Conservation (phyloP, 2,329 filamentous ascomycete species). For the Diaporthe capsici region DNA sequence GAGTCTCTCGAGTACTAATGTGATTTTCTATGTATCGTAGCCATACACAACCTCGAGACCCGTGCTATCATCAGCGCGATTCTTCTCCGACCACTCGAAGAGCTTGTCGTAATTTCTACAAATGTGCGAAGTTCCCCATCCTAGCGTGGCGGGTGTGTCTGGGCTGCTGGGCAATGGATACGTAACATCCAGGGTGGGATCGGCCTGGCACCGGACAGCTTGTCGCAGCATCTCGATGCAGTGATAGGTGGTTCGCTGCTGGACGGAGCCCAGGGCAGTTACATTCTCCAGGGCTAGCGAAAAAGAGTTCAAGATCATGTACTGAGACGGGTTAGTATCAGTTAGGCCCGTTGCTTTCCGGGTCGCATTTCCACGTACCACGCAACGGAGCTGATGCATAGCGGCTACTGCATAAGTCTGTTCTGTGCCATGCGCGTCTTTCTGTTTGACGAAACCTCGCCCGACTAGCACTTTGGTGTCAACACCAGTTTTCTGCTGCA, state of each 20-base stretch:
- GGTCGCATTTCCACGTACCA: neutral
- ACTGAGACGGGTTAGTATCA: neutral
- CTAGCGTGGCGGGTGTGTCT: neutral
- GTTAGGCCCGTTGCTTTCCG: too few species aligned
- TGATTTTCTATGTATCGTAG: neutral
- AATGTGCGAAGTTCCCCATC: constrained; percentile 15
- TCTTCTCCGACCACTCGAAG: constrained; percentile 19
- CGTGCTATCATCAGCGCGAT: constrained; percentile 13
- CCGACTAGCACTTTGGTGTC: neutral
- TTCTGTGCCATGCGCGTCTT: constrained; percentile 8
- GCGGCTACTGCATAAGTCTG: constrained; percentile 19
- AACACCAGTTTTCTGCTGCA: neutral
- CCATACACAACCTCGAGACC: constrained; percentile 8
- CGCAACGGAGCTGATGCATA: constrained; percentile 20
- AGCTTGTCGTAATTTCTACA: constrained; percentile 22
- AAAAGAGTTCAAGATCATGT: neutral
- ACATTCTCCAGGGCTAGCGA: constrained; percentile 12
- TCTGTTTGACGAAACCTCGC: constrained; percentile 15
- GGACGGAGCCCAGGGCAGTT: neutral
- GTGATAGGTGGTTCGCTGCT: constrained; percentile 15
- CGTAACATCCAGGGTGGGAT: constrained; percentile 15
- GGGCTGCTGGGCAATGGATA: constrained; percentile 8
- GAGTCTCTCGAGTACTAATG: too few species aligned
- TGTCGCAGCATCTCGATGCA: constrained; percentile 26
- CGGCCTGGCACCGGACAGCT: constrained; percentile 24